Base-by-base conservation (phyloP, 2,329 filamentous ascomycete genomes). In the Bertia moriformis region DNA sequence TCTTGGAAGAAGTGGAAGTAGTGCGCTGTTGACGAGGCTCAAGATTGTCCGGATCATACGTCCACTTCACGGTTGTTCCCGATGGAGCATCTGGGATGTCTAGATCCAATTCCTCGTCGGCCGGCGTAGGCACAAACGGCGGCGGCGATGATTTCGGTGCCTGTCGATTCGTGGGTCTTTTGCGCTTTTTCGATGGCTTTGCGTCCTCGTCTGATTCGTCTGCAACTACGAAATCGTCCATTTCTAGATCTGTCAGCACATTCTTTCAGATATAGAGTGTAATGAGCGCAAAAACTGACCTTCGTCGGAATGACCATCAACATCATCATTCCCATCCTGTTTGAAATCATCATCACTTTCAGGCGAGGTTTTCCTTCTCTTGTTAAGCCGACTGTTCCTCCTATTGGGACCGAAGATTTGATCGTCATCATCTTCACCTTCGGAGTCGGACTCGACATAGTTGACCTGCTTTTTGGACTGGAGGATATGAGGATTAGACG, bases 301-400 rank as follows among this genome's bases (percentile, higher is more conserved):
- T 7, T 35, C 32, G 15, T 35, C 32, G 7, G 32, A 35, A 35
- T 35, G 17, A 7, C 32, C 32, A 18, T 10, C 32, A 27, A 10
- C 22, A n/a, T 7, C 22, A 27, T 7, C 22, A 13, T 35, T 18
- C 10, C 10, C 32, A 35, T 18, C 15, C 15, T 35, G 10, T 17
- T 35, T 15, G 32, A 35, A 35, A 10, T 35, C 32, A 12, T 35
- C 32, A 7, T 35, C 32, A 35, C 32, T 35, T 18, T 35, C 32
- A 13, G 15, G 10, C 10, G 15, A 10, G 7, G 32, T 35, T 15
- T 35, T 35, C 7, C 15, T 7, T 17, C 32, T 35, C 15, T 35
- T 35, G 7, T 7, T 7, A 35, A 15, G 10, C 7, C 32, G 10
- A 17, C 32, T 17, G 15, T 35, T 35, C 17, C 32, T 7, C n/a